Evolutionary conservation across 345 rosid species (phyloP), one percentile per base, ranked within the genome.

Genomic region (Tarenaya hassleriana): DNA sequence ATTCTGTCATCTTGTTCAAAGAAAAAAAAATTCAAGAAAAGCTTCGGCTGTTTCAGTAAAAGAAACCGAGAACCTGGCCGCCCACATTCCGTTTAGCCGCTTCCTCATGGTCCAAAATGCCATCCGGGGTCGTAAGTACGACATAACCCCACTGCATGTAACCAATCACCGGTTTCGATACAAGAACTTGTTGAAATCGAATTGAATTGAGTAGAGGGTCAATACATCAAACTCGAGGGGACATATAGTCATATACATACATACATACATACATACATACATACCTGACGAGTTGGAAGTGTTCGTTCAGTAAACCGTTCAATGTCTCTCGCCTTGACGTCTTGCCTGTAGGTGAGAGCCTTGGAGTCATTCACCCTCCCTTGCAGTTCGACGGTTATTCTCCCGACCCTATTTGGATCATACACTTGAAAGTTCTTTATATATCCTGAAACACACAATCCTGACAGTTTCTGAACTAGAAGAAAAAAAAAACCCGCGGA

Each of bases 31-130:
- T n/a, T n/a, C n/a, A n/a, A n/a, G n/a, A n/a, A n/a, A n/a, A n/a
- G n/a, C n/a, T n/a, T 13, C 8, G 46, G 58, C 18, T 11, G 4
- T 63, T 77, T n/a, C 80, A 92, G 62, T 83, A 81, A 46, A 92
- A 92, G 68, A 76, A 81, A 63, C 98, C 97, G 61, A 88, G 83
- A 65, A 92, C 89, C 50, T 83, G 94, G 63, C 95, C 98, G 41
- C 95, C 97, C 7, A 77, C 88, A 43, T 92, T 88, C 52, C 79
- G 70, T 50, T 41, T 76, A 10, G 72, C 67, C 33, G 98, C 98
- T 54, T 83, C 91, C 69, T 92, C 97, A 63, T 92, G 97, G 58
- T 92, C 98, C 87, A 92, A 68, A 65, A 92, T 72, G 44, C 94
- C 98, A 35, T 88, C 91, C 0, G 95, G 95, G 52, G 98, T 85